Evolutionary conservation across 441 rosid species (phyloP), one percentile per base, ranked within the genome.

Genomic region (Oxalis stricta): DNA sequence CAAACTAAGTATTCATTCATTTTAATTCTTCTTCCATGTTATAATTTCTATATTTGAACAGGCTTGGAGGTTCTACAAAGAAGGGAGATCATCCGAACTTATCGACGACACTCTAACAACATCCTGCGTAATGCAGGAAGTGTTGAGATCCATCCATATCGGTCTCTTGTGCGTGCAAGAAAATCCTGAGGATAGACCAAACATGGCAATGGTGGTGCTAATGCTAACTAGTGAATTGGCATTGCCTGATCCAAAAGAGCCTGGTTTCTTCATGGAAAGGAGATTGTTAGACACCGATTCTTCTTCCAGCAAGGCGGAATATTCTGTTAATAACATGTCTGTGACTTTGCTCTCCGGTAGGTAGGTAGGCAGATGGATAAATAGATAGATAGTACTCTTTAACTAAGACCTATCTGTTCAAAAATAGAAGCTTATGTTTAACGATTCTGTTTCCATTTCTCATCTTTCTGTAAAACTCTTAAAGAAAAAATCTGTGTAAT

Each of bases 241-340:
- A 46, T 55, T 60, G 55, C 50, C 32, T 55, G 56, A 60, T 24
- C 70, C 70, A 0, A 52, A 56, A 23, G 52, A 60, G 42, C 70
- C 70, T 4, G 66, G 66, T 10, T 60, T 56, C 48, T 65, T 48
- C 46, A 65, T 50, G 17, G 66, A 60, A 56, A 48, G 60, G 18
- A 53, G 44, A 52, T 52, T 51, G 24, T 42, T 38, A 38, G 60
- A 49, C 50, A 58, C 53, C 9, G 61, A 40, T 46, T 56, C 54
- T 41, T 16, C 50, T 39, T 52, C 63, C 1, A 50, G 47, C 18
- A 61, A 61, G 40, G 43, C 46, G 3, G 41, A 39, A 34, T 31
- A 34, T 43, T 44, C 66, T 3, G 2, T 15, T 18, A 39, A 39
- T 31, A 11, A 38, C 15, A 20, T 50, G 18, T 13, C 38, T 3